These are phyloP conservation scores for Sarocladium kiliense DNA, from an alignment of 2,329 filamentous ascomycete genomes.

Conservation along the genomic window DNA sequence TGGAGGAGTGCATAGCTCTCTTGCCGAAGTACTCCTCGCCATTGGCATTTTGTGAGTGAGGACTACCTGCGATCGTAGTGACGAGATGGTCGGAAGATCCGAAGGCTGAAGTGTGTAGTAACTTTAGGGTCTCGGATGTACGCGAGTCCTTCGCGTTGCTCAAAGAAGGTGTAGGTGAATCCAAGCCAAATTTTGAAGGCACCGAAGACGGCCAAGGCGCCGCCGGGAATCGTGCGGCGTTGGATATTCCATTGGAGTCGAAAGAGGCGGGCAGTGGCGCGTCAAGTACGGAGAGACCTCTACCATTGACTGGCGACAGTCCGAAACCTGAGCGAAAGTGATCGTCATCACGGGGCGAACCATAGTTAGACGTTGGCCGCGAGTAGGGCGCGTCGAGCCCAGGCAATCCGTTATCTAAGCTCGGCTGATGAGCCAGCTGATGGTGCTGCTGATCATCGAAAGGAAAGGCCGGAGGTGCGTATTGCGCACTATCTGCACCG, in stretches of 20 bases:
- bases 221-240: slow-evolving; percentile 71
- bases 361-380: slow-evolving; percentile 59
- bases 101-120: slow-evolving; percentile 62
- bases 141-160: slow-evolving; percentile 54
- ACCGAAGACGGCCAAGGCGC: slow-evolving; percentile 90
- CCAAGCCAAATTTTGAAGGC: slow-evolving; percentile 84
- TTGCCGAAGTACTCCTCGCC: slow-evolving; percentile 63
- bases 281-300: slow-evolving; percentile 81
- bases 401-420: slow-evolving; percentile 50
- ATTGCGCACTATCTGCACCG: slow-evolving; percentile 26
- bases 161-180: slow-evolving; percentile 75
- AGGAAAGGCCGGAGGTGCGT: slow-evolving; percentile 32
- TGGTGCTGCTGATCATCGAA: slow-evolving; percentile 35
- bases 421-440: slow-evolving; percentile 42
- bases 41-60: slow-evolving; percentile 46
- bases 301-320: slow-evolving; percentile 69
- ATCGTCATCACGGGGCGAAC: slow-evolving; percentile 73
- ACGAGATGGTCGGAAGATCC: slow-evolving; percentile 62
- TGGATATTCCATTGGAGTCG: slow-evolving; percentile 91
- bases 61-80: slow-evolving; percentile 39
- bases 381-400: slow-evolving; percentile 56
- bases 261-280: slow-evolving; percentile 91
- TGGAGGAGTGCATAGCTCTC: slow-evolving; percentile 65
- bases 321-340: slow-evolving; percentile 59
- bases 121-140: slow-evolving; percentile 59